Base-by-base conservation (phyloP, 768 basidiomycete genomes). In the Cystobasidiopsis lactophilus region DNA sequence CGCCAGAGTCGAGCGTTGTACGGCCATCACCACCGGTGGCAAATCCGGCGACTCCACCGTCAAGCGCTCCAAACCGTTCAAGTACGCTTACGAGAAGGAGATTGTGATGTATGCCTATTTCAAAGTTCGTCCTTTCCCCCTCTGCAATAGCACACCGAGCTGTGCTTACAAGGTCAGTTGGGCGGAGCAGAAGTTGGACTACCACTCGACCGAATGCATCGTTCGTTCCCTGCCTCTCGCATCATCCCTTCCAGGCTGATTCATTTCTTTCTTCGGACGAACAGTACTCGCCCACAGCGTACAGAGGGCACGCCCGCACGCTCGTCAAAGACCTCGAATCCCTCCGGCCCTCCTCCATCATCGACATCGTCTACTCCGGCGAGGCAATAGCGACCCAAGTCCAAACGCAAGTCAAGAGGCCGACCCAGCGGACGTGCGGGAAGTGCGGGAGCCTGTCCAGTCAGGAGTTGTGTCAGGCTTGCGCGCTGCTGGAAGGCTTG, bases 71-170 rank as follows among this genome's bases (percentile, higher is more conserved):
- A 98, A 98, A 68, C 93, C 93, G n/a, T 96, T 98, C 74, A 96
- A 95, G 65, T 98, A 96, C 63, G 81, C 86, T 0, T 96, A 96
- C 62, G 93, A 98, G 70, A 98, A 98, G 69, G 93, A 98, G 69
- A 96, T 98, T 30, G 93, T 98, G 57, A 96, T 98, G 93, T 95
- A 96, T 66, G 91, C 91, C 9, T 95, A 98, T 68, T 95, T n/a
- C n/a, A n/a, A n/a, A n/a, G n/a, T 95, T 73, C 30, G 26, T 44
- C 37, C 18, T 18, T 30, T 43, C 26, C 41, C 7, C 16, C 1
- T 2, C 26, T 14, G 14, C 27, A 14, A 27, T 18, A 11, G 7
- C 3, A 21, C 16, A 40, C 9, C 4, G 21, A 33, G 27, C 21
- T 47, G 29, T 47, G 55, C 55, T 3, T 57, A 57, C 46, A 52